phyloP scores from a whole-genome alignment of 2,329 filamentous ascomycete genomes.

The Fusarium nygamai region DNA sequence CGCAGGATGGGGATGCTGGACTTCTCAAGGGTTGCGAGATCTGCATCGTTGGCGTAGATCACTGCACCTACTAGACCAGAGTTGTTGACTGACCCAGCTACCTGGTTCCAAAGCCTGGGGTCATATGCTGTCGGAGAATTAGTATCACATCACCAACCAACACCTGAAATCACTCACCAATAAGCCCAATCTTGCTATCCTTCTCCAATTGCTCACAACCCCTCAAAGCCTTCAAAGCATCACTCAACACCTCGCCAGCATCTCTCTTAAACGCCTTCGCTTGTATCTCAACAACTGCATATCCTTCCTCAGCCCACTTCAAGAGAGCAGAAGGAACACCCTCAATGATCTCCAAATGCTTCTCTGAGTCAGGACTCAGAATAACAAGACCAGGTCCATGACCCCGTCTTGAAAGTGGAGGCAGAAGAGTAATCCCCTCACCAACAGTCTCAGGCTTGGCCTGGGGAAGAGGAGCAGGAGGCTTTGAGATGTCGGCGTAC shows the following conservation, averaged over 20 bases:
- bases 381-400: constrained; percentile 51
- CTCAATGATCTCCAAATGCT: constrained; percentile 28
- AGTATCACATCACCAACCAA: background rate
- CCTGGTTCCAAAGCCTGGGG: constrained; percentile 36
- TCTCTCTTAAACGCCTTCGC: constrained; percentile 25
- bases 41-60: constrained; percentile 29
- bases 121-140: constrained; percentile 18
- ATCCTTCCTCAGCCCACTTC: constrained; percentile 80
- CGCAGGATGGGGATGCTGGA: constrained; percentile 22
- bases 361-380: constrained; percentile 25
- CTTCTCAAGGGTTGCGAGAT: background rate
- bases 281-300: constrained; percentile 65
- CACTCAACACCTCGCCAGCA: constrained; percentile 10
- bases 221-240: constrained; percentile 34
- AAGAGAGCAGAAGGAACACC: constrained; percentile 63
- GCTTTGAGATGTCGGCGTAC: constrained; percentile 43
- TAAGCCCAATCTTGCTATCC: constrained; percentile 51
- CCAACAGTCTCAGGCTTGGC: constrained; percentile 23
- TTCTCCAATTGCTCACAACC: constrained; percentile 45
- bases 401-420: constrained; percentile 50
- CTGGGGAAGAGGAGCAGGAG: constrained; percentile 40
- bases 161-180: constrained; percentile 42
- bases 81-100: background rate
- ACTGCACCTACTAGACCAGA: constrained; percentile 8
- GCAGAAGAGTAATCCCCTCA: constrained; percentile 40